These are phyloP conservation scores for Aureobasidium subglaciale DNA, from an alignment of 2,329 filamentous ascomycete genomes.

Conservation along the genomic window DNA sequence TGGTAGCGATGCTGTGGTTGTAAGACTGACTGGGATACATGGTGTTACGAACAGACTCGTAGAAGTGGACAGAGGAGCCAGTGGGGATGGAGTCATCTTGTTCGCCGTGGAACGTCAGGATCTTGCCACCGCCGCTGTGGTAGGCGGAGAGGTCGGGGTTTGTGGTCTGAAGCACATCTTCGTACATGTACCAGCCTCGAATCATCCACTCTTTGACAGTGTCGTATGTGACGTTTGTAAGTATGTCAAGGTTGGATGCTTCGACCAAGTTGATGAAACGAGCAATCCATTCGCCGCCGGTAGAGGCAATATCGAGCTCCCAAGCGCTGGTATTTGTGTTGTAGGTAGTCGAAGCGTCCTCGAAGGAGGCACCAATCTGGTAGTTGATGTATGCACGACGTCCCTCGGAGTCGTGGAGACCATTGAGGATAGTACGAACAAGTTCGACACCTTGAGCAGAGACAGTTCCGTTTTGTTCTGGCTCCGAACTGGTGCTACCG, in stretches of 20 bases:
- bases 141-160: slow-evolving; percentile 45
- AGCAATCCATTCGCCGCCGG: slow-evolving; percentile 27
- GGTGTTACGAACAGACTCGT: slow-evolving; percentile 43
- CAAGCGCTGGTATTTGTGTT: slow-evolving; percentile 26
- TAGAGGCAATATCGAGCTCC: slow-evolving; percentile 25
- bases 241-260: slow-evolving; percentile 33
- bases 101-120: slow-evolving; percentile 52
- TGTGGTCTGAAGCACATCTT: slow-evolving; percentile 46
- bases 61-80: slow-evolving; percentile 48
- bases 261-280: slow-evolving; percentile 22
- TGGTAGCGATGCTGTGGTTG: slow-evolving; percentile 32
- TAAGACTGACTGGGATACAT: slow-evolving; percentile 40
- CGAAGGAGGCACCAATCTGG: slow-evolving; percentile 25
- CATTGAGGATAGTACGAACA: slow-evolving; percentile 30
- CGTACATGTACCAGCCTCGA: slow-evolving; percentile 40
- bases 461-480: slow-evolving; percentile 26
- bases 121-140: slow-evolving; percentile 44
- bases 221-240: slow-evolving; percentile 47
- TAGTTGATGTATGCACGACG: slow-evolving; percentile 37
- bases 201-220: slow-evolving; percentile 48
- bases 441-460: slow-evolving; percentile 25
- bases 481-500: slow-evolving; percentile 9
- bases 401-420: slow-evolving; percentile 34
- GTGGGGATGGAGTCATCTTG: slow-evolving; percentile 46
- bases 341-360: slow-evolving; percentile 30